These are phyloP conservation scores for Aurifilum marmelostoma DNA, from an alignment of 2,329 filamentous ascomycete species.

Conservation along the genomic window DNA sequence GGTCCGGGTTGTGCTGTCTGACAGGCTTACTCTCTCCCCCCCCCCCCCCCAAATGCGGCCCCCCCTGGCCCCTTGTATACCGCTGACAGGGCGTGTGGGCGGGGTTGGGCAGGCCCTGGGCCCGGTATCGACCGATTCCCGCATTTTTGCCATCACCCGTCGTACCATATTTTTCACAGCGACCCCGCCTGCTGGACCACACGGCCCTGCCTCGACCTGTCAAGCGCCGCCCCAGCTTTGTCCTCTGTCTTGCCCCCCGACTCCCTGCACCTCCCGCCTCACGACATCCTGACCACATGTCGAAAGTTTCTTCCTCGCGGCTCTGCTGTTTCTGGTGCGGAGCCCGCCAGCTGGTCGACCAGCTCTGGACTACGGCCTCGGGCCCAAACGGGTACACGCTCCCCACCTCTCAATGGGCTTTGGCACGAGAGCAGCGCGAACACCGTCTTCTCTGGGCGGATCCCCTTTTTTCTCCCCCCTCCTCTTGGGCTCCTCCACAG, in stretches of 20 bases:
- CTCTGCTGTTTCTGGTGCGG: slow-evolving; percentile 26
- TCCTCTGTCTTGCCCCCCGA: neutral
- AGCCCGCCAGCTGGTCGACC: slow-evolving; percentile 14
- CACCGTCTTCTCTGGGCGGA: neutral
- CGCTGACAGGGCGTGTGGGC: slow-evolving; percentile 16
- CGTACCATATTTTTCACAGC: slow-evolving; percentile 25
- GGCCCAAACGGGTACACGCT: no score
- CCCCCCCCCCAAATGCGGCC: no score
- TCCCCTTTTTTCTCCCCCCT: no score
- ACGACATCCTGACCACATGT: slow-evolving; percentile 25
- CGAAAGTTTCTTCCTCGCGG: slow-evolving; percentile 19
- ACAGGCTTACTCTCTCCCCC: neutral
- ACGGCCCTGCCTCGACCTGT: slow-evolving; percentile 17
- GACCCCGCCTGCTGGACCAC: slow-evolving; percentile 18
- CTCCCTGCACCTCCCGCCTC: neutral
- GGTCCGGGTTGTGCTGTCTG: neutral
- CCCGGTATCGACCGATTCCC: slow-evolving; percentile 31
- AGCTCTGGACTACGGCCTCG: no score
- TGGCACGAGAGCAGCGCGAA: neutral
- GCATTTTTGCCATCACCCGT: slow-evolving; percentile 23
- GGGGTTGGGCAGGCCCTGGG: neutral
- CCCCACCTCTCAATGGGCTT: no score
- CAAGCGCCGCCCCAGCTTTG: neutral
- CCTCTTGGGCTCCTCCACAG: neutral
- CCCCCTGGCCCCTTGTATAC: neutral